Base-by-base conservation (phyloP, 202 grass and related monocot species). In the Setaria viridis region DNA sequence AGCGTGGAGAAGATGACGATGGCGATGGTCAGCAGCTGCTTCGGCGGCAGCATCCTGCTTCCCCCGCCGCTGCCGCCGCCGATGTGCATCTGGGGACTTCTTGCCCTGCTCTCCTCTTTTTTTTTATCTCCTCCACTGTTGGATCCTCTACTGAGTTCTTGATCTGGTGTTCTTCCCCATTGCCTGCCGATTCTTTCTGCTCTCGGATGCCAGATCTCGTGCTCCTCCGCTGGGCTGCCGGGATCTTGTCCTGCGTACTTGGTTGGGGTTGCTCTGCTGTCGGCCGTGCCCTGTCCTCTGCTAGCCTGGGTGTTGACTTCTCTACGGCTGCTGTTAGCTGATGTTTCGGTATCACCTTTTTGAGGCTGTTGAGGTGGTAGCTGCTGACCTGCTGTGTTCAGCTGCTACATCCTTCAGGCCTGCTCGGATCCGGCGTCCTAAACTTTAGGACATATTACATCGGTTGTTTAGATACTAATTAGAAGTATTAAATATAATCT, bases 151-250 rank as follows among this genome's bases (percentile, higher is more conserved):
- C 21, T 35, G 59, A 20, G 35, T 60, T 76, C 60, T 51, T 43
- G 62, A 70, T 81, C 41, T 6, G 11, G 3, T 4, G 1, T 39
- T 46, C 34, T 69, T 77, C 54, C 1, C 25, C 63, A 82, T 56
- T 37, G 9, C n/a, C 5, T 16, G 4, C 29, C 2, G 70, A 56
- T 41, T 10, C 14, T 1, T 62, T 9, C 7, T 29, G 12, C 35
- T 50, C 29, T 25, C 3, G 11, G 66, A 8, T 42, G 11, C 45
- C 45, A 89, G 82, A 80, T 89, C 83, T 65, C 33, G 25, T 25
- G 25, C 5, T 20, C 15, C 57, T 9, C 20, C 41, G 35, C 51
- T 80, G 9, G 37, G 35, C 9, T 64, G 54, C 35, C 9, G 2
- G 37, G 73, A 56, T 15, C 41, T 47, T 2, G 9, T 20, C 39